Conservation (phyloP, 148 eudicot species). For the Tetragonia tetragonoides region DNA sequence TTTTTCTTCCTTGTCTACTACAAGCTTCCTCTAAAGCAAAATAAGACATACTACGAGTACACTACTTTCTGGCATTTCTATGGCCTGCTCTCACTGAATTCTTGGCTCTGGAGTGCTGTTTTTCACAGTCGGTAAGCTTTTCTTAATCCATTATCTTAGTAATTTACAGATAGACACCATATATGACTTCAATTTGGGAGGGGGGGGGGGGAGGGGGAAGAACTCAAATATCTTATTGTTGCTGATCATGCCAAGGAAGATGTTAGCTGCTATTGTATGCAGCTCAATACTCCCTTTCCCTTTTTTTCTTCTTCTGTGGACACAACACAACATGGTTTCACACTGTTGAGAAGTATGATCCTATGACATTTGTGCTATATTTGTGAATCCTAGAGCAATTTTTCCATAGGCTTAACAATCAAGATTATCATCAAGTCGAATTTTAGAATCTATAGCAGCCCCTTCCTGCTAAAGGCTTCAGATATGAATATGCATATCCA, state of each 20-base stretch:
- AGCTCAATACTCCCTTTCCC: neutral
- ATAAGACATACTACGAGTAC: slow-evolving; percentile 60
- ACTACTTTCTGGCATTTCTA: slow-evolving; percentile 66
- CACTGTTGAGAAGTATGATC: neutral
- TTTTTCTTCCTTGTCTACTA: slow-evolving; percentile 50
- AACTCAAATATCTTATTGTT: neutral
- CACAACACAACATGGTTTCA: neutral
- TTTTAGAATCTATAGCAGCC: neutral
- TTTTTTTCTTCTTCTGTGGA: neutral
- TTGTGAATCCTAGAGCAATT: neutral
- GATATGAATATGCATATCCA: neutral
- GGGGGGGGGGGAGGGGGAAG: too few species aligned
- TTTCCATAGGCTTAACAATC: neutral
- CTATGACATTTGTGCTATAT: neutral
- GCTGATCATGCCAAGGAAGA: neutral
- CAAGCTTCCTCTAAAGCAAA: slow-evolving; percentile 62
- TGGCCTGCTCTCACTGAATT: slow-evolving; percentile 59
- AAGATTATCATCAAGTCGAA: neutral
- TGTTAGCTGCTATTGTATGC: neutral
- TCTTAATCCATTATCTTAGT: neutral
- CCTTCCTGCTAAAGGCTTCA: neutral
- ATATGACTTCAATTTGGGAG: neutral
- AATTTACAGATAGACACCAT: neutral
- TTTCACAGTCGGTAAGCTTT: slow-evolving; percentile 75
- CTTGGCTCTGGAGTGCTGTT: slow-evolving; percentile 93